A percentile compares a stretch with the other conserved stretches of the same genome.
Conservation (phyloP, 2,329 filamentous ascomycete species). For the Diaporthe sp. region DNA sequence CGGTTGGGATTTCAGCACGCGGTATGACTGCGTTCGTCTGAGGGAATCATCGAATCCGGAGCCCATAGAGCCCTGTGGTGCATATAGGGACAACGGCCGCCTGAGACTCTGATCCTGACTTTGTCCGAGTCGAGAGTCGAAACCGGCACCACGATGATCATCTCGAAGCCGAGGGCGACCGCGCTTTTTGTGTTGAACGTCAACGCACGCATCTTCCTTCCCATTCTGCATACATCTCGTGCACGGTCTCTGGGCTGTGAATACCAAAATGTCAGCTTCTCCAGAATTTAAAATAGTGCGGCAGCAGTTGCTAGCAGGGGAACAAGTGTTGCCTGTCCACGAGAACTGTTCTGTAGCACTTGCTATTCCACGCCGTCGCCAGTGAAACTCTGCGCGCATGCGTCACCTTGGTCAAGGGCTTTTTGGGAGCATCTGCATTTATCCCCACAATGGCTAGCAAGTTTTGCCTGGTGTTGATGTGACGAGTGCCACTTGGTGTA, state of each 20-base stretch:
- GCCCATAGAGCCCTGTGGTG: constrained; percentile 57
- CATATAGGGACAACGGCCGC: constrained; percentile 65
- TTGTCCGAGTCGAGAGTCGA: constrained; percentile 64
- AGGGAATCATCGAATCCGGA: constrained; percentile 61
- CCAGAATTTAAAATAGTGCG: neutral
- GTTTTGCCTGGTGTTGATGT: neutral
- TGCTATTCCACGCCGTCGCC: neutral
- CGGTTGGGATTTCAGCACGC: constrained; percentile 67
- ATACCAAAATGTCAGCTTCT: constrained; percentile 44
- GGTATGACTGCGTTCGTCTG: constrained; percentile 61
- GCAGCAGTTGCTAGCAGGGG: neutral
- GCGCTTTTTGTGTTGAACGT: constrained; percentile 89
- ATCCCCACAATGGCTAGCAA: neutral
- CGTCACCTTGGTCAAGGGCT: neutral
- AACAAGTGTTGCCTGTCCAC: constrained; percentile 31
- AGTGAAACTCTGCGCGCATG: neutral
- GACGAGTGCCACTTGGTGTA: neutral
- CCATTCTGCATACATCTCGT: constrained; percentile 82
- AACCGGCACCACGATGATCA: constrained; percentile 70
- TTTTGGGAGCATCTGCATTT: neutral
- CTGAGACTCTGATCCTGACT: constrained; percentile 58
- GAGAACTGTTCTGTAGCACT: constrained; percentile 16
- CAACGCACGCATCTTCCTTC: constrained; percentile 84
- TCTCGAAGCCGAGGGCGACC: constrained; percentile 83
- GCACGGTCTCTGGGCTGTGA: constrained; percentile 79